These are phyloP conservation scores for Echium plantagineum DNA, from an alignment of 257 asterid species.

Conservation along the genomic window DNA sequence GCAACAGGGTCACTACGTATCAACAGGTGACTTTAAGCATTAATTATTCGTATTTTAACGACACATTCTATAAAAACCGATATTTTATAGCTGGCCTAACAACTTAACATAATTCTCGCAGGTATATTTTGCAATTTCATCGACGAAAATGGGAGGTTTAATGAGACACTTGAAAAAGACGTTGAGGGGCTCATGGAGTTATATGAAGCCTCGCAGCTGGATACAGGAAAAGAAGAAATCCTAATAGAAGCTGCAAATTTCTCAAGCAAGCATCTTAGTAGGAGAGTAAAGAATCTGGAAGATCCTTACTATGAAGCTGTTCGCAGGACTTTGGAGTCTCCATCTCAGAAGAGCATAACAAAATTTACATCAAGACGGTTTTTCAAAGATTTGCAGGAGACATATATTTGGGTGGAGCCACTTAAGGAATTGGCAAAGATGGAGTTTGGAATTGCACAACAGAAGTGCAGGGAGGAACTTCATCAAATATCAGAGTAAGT, in stretches of 20 bases:
- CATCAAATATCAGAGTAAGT: constrained; percentile 28
- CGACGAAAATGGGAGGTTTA: constrained; percentile 24
- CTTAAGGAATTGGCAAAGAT: constrained; percentile 22
- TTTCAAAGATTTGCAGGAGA: constrained; percentile 2
- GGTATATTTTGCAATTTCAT: constrained; percentile 31
- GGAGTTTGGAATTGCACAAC: constrained; percentile 14
- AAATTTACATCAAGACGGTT: constrained; percentile 7
- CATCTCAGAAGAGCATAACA: constrained; percentile 32
- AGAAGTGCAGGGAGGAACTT: constrained; percentile 22
- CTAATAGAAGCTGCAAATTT: constrained; percentile 35
- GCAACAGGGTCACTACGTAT: constrained; percentile 28
- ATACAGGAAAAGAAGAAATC: constrained; percentile 32
- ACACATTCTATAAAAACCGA: too few species aligned
- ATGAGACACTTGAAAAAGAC: constrained; percentile 8
- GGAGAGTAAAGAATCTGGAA: background rate
- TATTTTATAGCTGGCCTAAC: too few species aligned
- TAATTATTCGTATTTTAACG: too few species aligned
- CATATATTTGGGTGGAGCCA: constrained; percentile 13
- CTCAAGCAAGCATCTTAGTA: constrained; percentile 11
- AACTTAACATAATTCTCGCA: constrained; percentile 5
- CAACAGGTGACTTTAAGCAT: too few species aligned
- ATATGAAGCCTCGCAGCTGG: constrained; percentile 37
- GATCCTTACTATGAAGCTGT: background rate
- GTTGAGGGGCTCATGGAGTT: constrained; percentile 22
- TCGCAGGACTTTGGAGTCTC: constrained; percentile 21